Conservation (phyloP, 306 rosid genomes). For the Begonia fuchsioides region DNA sequence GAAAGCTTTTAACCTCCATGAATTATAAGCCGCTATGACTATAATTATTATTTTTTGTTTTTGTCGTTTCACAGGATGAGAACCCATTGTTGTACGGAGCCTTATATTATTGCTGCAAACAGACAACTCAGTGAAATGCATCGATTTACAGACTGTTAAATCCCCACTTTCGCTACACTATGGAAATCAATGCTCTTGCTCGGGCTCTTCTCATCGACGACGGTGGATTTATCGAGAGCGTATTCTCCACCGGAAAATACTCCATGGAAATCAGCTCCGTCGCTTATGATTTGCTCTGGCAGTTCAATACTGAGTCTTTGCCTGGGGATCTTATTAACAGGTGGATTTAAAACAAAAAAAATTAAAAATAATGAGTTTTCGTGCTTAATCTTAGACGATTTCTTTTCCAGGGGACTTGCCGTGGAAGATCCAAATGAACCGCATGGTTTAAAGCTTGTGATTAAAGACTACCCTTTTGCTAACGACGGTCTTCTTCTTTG, state of each 20-base stretch:
- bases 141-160: constrained; percentile 19
- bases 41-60: too few relatives aligned
- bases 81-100: constrained; percentile 22
- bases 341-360: constrained; percentile 3
- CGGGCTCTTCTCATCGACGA: constrained; percentile 21
- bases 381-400: not conserved
- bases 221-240: constrained; percentile 18
- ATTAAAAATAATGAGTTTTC: not conserved
- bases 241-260: constrained; percentile 18
- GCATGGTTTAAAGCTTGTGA: constrained; percentile 23
- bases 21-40: too few relatives aligned
- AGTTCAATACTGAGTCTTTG: constrained; percentile 19
- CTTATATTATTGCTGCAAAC: constrained; percentile 22
- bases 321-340: constrained; percentile 25
- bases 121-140: constrained; percentile 27
- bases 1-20: too few relatives aligned
- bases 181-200: constrained; percentile 29
- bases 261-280: constrained; percentile 17
- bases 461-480: constrained; percentile 32
- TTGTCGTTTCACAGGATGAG: constrained; percentile 12
- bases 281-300: constrained; percentile 21
- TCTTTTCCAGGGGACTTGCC: constrained; percentile 20
- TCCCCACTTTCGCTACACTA: constrained; percentile 28
- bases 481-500: constrained; percentile 25
- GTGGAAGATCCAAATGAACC: constrained; percentile 21